A percentile compares a stretch with the other conserved stretches of the same genome.
Conservation (phyloP, 169 alveolate genomes). For the Plasmodium malariae region DNA sequence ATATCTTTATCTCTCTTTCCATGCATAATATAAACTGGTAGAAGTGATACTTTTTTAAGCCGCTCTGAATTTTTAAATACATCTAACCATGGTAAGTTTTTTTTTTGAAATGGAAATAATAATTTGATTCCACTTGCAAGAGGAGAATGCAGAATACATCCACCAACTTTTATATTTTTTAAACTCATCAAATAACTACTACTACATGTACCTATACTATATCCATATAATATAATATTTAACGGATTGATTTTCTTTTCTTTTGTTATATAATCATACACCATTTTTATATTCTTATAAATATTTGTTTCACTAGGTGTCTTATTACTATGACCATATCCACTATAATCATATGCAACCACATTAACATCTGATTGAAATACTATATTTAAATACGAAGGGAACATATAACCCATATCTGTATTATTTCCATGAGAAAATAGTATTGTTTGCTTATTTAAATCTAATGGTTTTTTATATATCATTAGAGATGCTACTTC, state of each 20-base stretch:
- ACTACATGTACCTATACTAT: constrained; percentile 93
- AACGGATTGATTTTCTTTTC: constrained; percentile 80
- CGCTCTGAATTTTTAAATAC: constrained; percentile 84
- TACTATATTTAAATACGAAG: constrained; percentile 78
- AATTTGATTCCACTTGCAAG: constrained; percentile 89
- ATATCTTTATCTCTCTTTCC: constrained; percentile 80
- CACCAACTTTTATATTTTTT: constrained; percentile 85
- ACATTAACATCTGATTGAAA: constrained; percentile 81
- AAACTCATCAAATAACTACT: constrained; percentile 83
- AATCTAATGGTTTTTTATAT: constrained; percentile 31
- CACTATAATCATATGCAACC: constrained; percentile 93
- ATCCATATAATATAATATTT: constrained; percentile 89
- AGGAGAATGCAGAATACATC: constrained; percentile 92
- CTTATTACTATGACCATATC: constrained; percentile 92
- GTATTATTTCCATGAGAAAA: constrained; percentile 93
- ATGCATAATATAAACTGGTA: constrained; percentile 81
- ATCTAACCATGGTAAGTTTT: constrained; percentile 85
- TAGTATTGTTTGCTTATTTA: constrained; percentile 79
- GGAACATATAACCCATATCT: constrained; percentile 90
- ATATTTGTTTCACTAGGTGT: constrained; percentile 83
- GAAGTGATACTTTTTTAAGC: constrained; percentile 59
- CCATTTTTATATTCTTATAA: constrained; percentile 84
- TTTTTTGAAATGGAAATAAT: constrained; percentile 78
- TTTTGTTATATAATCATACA: constrained; percentile 81
- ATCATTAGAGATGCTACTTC: constrained; percentile 2